A percentile compares a stretch with the other conserved stretches of the same genome.
These are phyloP conservation scores for Purpureocillium takamizusanense DNA, from an alignment of 2,329 filamentous ascomycete genomes.

Conservation along the genomic window DNA sequence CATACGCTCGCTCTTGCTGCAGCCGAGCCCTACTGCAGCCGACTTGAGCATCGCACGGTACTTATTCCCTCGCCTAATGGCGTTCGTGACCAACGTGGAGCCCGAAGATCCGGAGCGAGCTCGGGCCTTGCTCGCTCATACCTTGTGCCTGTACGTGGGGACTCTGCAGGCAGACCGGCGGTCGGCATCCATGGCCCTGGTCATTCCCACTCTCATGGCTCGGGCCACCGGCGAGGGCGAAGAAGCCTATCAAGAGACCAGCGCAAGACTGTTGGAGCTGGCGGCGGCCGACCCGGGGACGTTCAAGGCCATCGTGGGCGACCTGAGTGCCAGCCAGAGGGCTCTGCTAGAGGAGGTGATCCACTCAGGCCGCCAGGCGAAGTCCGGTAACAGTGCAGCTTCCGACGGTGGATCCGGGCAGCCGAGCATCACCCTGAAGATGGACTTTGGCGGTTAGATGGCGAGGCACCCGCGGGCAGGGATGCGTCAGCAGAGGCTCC, in stretches of 20 bases:
- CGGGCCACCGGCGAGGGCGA: constrained; percentile 58
- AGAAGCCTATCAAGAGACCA: constrained; percentile 61
- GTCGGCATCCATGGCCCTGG: constrained; percentile 59
- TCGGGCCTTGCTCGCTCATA: constrained; percentile 61
- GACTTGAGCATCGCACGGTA: constrained; percentile 68
- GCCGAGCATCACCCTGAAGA: constrained; percentile 87
- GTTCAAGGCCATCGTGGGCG: constrained; percentile 67
- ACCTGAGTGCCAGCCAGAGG: constrained; percentile 62
- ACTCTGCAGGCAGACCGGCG: constrained; percentile 34
- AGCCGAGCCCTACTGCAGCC: constrained; percentile 50
- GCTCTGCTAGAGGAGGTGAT: constrained; percentile 75
- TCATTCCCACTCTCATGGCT: constrained; percentile 68
- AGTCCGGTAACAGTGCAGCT: constrained; percentile 25
- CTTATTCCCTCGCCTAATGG: constrained; percentile 65
- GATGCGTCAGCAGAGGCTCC: neutral
- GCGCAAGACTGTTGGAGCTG: constrained; percentile 68
- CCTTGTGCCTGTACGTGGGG: constrained; percentile 63
- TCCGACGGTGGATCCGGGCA: constrained; percentile 38
- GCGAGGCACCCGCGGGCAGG: constrained; percentile 3
- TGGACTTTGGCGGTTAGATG: constrained; percentile 63
- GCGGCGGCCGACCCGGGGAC: constrained; percentile 63
- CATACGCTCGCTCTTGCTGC: constrained; percentile 71
- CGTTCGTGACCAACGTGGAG: constrained; percentile 61
- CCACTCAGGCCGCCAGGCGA: constrained; percentile 48
- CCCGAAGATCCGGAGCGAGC: constrained; percentile 74